Evolutionary conservation across 2,329 filamentous ascomycete genomes (phyloP).

Genomic region (Myriangium duriaei): DNA sequence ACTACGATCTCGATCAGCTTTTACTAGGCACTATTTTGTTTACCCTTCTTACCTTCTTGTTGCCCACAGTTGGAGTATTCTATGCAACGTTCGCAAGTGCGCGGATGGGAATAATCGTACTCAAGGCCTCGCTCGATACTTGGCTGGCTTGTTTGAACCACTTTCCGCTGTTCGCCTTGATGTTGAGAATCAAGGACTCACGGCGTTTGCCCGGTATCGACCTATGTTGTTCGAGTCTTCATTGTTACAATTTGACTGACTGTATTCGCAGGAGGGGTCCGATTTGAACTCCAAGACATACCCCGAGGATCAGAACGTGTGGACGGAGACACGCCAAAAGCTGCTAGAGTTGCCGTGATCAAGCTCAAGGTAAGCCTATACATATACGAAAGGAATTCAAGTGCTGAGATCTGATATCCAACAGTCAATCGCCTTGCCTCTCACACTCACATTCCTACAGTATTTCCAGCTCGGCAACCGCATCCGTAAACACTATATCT

Average conservation of each 20-base stretch:
- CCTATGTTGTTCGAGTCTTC: conserved; percentile 14
- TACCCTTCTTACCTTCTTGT: conserved; percentile 83
- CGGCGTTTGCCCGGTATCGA: conserved; percentile 71
- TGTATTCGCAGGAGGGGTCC: conserved; percentile 48
- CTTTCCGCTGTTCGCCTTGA: conserved; percentile 91
- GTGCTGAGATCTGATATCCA: conserved; percentile 6
- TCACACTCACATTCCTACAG: conserved; percentile 91
- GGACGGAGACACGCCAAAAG: conserved; percentile 8
- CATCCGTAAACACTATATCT: conserved; percentile 89
- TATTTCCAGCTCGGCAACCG: conserved; percentile 91
- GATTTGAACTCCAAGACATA: conserved; percentile 77
- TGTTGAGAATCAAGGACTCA: conserved; percentile 91
- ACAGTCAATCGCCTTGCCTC: conserved; percentile 75
- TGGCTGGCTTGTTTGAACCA: conserved; percentile 89
- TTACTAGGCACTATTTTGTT: conserved; percentile 94
- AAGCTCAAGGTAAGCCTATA: conserved; percentile 70
- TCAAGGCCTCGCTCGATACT: conserved; percentile 87
- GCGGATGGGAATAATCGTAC: conserved; percentile 83
- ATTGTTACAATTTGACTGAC: conserved; percentile 30
- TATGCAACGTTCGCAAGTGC: conserved; percentile 93
- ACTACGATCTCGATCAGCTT: conserved; percentile 95
- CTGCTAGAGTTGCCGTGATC: conserved; percentile 64
- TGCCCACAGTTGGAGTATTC: conserved; percentile 92
- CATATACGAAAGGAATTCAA: neutral
- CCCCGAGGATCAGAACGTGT: conserved; percentile 25